A percentile compares a stretch with the other conserved stretches of the same genome.
These are phyloP conservation scores for Termitomyces sp. DNA, from an alignment of 768 basidiomycete genomes.

Conservation along the genomic window DNA sequence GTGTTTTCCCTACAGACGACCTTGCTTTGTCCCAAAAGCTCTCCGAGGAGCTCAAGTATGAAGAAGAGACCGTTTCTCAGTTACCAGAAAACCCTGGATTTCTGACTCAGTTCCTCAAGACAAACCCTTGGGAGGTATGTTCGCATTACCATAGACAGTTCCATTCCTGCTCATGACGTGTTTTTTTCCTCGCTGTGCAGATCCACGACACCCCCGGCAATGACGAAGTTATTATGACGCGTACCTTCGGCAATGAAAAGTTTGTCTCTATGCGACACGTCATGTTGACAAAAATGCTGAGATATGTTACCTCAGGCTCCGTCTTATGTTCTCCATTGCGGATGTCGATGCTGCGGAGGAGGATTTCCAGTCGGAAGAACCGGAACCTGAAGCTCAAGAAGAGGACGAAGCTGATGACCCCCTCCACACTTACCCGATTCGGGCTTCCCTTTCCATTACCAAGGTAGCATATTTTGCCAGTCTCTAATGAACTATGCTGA, in stretches of 20 bases:
- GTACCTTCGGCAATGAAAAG: constrained; percentile 90
- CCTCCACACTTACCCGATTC: constrained; percentile 60
- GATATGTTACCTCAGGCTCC: constrained; percentile 53
- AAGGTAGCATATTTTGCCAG: constrained; percentile 48
- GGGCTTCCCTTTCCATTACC: constrained; percentile 77
- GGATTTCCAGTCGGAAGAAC: constrained; percentile 21
- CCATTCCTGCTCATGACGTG: too few relatives aligned
- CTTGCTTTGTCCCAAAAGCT: constrained; percentile 71
- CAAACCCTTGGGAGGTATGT: constrained; percentile 78
- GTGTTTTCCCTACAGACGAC: constrained; percentile 48
- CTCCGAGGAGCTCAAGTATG: constrained; percentile 81
- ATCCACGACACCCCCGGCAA: constrained; percentile 66
- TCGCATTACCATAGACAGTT: background rate
- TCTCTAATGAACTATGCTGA: background rate
- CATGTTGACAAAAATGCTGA: background rate
- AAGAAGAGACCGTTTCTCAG: constrained; percentile 54
- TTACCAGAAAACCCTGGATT: constrained; percentile 59
- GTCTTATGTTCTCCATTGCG: constrained; percentile 88
- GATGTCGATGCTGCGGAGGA: constrained; percentile 62
- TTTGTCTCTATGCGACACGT: constrained; percentile 33
- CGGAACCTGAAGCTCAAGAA: constrained; percentile 23
- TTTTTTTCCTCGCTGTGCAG: constrained; percentile 30
- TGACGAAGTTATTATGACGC: constrained; percentile 79
- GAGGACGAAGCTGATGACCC: constrained; percentile 22
- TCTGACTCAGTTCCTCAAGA: constrained; percentile 65